Conservation (phyloP, 2,329 filamentous ascomycete species). For the Colletotrichum spaethianum region DNA sequence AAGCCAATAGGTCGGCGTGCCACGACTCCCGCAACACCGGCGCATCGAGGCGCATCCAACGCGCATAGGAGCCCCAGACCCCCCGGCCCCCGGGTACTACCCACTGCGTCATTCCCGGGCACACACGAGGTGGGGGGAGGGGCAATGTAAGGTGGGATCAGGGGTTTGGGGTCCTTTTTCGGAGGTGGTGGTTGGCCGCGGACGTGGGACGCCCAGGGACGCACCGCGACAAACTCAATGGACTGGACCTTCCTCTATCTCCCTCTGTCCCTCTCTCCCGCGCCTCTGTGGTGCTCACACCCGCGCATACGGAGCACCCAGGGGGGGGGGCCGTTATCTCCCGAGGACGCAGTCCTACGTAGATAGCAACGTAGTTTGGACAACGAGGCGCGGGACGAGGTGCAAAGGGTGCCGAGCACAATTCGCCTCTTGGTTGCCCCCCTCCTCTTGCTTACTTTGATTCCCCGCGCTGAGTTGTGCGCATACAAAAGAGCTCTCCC, state of each 20-base stretch:
- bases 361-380: not conserved
- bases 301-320: not conserved
- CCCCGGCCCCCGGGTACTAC: not conserved
- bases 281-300: not conserved
- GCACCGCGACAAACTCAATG: constrained; percentile 16
- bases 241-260: constrained; percentile 34
- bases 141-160: constrained; percentile 13
- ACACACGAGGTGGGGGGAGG: constrained; percentile 38
- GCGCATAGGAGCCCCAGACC: not conserved
- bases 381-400: not conserved
- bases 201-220: constrained; percentile 9
- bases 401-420: constrained; percentile 24
- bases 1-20: constrained; percentile 24
- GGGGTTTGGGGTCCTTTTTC: not conserved
- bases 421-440: not conserved
- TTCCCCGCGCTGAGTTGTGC: not conserved
- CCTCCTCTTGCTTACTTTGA: not conserved
- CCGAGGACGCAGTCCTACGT: not conserved
- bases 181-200: constrained; percentile 11
- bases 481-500: constrained; percentile 36
- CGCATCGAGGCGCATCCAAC: not conserved
- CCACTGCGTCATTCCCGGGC: constrained; percentile 35
- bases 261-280: not conserved
- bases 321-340: not conserved
- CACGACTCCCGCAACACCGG: not conserved